A percentile compares a stretch with the other conserved stretches of the same genome.
Evolutionary conservation across 2,329 filamentous ascomycete genomes (phyloP).

Genomic region (Domatiomyces catenatus): DNA sequence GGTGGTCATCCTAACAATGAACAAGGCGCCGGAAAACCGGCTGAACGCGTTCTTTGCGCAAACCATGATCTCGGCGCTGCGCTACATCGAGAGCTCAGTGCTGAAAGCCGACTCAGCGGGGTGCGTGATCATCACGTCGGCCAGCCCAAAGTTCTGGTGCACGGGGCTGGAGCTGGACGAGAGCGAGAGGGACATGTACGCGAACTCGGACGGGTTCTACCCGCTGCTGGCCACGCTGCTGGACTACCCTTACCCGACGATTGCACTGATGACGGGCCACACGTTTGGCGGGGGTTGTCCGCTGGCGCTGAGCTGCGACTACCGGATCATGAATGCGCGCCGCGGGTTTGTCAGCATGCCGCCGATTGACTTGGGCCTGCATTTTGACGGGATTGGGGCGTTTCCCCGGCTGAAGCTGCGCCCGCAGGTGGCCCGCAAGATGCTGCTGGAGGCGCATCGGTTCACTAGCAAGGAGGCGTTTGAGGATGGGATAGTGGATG

Average conservation of each 20-base stretch:
- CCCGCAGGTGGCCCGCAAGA: slow-evolving; percentile 38
- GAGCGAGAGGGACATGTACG: slow-evolving; percentile 34
- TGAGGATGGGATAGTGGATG: slow-evolving; percentile 40
- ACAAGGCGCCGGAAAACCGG: slow-evolving; percentile 40
- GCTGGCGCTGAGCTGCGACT: slow-evolving; percentile 34
- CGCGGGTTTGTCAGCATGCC: slow-evolving; percentile 37
- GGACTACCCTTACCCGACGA: slow-evolving; percentile 35
- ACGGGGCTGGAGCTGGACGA: slow-evolving; percentile 36
- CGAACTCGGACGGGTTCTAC: slow-evolving; percentile 43
- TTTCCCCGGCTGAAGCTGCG: slow-evolving; percentile 38
- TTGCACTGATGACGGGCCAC: slow-evolving; percentile 34
- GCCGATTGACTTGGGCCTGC: slow-evolving; percentile 39
- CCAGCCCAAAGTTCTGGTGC: slow-evolving; percentile 31
- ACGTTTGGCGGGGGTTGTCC: slow-evolving; percentile 36
- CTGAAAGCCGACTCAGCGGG: slow-evolving; percentile 35
- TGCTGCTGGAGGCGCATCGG: slow-evolving; percentile 40
- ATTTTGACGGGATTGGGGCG: slow-evolving; percentile 40
- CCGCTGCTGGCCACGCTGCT: slow-evolving; percentile 37
- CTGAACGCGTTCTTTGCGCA: slow-evolving; percentile 36
- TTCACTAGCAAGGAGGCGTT: slow-evolving; percentile 40
- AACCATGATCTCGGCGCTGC: slow-evolving; percentile 37
- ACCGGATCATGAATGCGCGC: slow-evolving; percentile 32
- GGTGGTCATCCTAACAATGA: slow-evolving; percentile 39
- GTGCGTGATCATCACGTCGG: slow-evolving; percentile 38
- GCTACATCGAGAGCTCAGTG: slow-evolving; percentile 28